Evolutionary conservation across 768 basidiomycete species (phyloP).

Genomic region (Hygrophorus russula): DNA sequence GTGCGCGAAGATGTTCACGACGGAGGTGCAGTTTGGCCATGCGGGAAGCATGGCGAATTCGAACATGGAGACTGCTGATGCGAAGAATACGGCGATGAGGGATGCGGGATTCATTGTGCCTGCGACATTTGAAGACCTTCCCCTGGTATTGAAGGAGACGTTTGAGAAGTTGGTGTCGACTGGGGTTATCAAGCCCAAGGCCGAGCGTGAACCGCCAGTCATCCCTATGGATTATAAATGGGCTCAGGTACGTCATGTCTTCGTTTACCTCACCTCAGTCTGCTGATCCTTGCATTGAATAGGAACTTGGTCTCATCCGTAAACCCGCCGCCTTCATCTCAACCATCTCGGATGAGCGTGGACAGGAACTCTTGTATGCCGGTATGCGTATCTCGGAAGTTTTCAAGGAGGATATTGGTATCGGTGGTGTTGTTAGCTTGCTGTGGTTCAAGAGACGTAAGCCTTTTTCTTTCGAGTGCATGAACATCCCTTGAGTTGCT

Average conservation of each 20-base stretch:
- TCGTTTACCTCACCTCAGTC: background rate
- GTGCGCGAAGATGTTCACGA: conserved; percentile 99
- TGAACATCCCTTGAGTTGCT: background rate
- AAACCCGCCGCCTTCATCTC: conserved; percentile 99
- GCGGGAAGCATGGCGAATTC: conserved; percentile 98
- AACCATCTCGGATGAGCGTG: conserved; percentile 98
- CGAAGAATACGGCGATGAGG: conserved; percentile 94
- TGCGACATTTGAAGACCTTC: conserved; percentile 95
- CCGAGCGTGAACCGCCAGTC: conserved; percentile 82
- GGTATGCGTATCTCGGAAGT: conserved; percentile 99
- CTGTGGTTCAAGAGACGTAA: conserved; percentile 94
- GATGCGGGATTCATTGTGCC: conserved; percentile 95
- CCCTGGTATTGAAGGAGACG: conserved; percentile 70
- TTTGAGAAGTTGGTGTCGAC: conserved; percentile 70
- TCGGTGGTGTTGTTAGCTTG: conserved; percentile 92
- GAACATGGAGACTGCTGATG: conserved; percentile 93
- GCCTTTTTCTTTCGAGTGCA: conserved; percentile 13
- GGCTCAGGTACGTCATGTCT: conserved; percentile 49
- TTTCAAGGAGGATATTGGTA: conserved; percentile 93
- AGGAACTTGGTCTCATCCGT: conserved; percentile 91
- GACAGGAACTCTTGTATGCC: conserved; percentile 95
- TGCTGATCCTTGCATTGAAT: background rate
- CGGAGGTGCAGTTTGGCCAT: conserved; percentile 99
- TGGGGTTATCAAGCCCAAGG: conserved; percentile 57
- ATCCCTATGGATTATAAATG: conserved; percentile 99